Evolutionary conservation across 305 asterid species (phyloP), one percentile per base, ranked within the genome.

Genomic region (Rubia tinctorum): DNA sequence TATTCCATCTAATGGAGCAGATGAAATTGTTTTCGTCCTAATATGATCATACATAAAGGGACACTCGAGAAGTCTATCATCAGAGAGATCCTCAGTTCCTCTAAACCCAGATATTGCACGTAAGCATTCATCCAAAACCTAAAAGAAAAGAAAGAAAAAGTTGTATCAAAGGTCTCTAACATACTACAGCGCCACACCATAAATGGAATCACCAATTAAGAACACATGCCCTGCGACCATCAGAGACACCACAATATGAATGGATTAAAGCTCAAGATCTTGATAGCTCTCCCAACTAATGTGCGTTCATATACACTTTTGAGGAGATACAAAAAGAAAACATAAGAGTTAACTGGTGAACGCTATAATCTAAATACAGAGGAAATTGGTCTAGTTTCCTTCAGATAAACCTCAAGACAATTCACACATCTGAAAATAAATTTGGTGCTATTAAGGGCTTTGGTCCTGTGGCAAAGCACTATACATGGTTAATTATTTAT

Each of bases 71-170:
- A 85, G 80, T 68, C 87, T 90, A 83, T 94, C 97, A 82, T 85
- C 88, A 73, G 92, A 84, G 75, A 87, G 86, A 89, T 94, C 99
- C 81, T 94, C 99, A 70, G 96, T 90, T 79, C 98, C 99, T 84
- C 86, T 89, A 85, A 94, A 94, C 76, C 93, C 95, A 77, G 98
- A 90, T 61, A 90, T 84, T 62, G 98, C 99, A 79, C 98, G 99
- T 80, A 94, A 96, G 79, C 91, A 86, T 84, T 91, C 97, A 88
- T 94, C 99, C 83, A 94, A 79, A 79, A 92, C 88, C 99, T 94
- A 91, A 70, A 37, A 81, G 71, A 82, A 70, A 55, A 18, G 60
- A 55, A 55, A 15, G 20, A 51, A 51, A 72, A 47, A 66, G 55
- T 72, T 66, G 72, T 66, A 67, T 68, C 74, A 82, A 55, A 67